Evolutionary conservation across 257 asterid genomes (phyloP), one percentile per base, ranked within the genome.

Genomic region (Datura wrightii): DNA sequence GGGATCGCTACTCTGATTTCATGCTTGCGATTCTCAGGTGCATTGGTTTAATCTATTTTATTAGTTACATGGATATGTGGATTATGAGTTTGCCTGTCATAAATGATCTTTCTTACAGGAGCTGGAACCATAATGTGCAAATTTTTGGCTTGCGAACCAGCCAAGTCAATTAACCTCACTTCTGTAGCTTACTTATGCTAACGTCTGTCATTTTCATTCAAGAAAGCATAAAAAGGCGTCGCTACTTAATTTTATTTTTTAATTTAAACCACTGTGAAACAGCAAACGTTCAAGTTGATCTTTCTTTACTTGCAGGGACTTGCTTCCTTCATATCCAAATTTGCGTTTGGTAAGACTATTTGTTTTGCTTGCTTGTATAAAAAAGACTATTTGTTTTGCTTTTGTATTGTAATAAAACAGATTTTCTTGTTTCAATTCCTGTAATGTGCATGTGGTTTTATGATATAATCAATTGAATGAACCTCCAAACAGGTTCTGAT

Each of bases 21-120:
- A 94, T 95, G 97, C 97, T 96, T 85, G 93, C 99, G 89, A 91
- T 97, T 87, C 86, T 97, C 92, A 97, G 99, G 99, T 97, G 85
- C 88, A 79, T 86, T 81, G 85, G 79, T 84, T 63, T 54, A 41
- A 54, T 83, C 70, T 81, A 34, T 80, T 76, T 79, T 66, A 86
- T 54, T 72, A 65, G 62, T 63, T 80, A 48, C 60, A 48, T 48
- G 36, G 80, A 48, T 48, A 48, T 41, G n/a, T 10, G 42, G 42
- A 46, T 72, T 19, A 69, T 69, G 24, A 59, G 66, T 82, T 39
- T 79, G 50, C 58, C 37, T 19, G 15, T 65, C 24, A 24, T 58
- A 69, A 83, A 81, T 78, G 63, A 78, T 78, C 62, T 52, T 48
- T 78, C 63, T 78, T 63, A 52, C 63, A 52, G 48, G 82, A 78